Evolutionary conservation across 179 eudicot genomes (phyloP).

Genomic region (Silene vulgaris): DNA sequence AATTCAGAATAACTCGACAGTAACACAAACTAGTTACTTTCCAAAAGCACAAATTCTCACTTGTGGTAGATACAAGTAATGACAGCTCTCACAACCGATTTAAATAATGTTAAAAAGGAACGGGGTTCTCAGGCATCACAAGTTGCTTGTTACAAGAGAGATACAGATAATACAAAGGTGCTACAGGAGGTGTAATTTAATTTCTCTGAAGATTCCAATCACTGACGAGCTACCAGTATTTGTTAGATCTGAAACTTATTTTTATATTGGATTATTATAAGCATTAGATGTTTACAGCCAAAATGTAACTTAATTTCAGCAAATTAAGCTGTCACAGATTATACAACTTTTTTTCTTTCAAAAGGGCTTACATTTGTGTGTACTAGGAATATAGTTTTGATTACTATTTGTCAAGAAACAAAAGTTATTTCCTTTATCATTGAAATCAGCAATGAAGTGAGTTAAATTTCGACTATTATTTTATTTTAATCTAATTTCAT

Average conservation of each 20-base stretch:
- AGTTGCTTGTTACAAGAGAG: not conserved
- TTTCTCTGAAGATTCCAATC: conserved; percentile 4
- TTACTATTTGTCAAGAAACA: not conserved
- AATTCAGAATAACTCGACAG: not conserved
- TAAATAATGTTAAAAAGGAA: too few relatives aligned
- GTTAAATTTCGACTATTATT: not conserved
- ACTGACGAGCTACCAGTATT: not conserved
- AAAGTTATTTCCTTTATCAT: not conserved
- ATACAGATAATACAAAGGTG: not conserved
- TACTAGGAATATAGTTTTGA: not conserved
- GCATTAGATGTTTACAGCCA: not conserved
- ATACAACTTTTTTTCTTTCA: not conserved
- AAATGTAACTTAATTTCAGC: not conserved
- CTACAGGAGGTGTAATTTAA: not conserved
- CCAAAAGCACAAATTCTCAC: not conserved
- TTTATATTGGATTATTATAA: not conserved
- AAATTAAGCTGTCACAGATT: conserved; percentile 3
- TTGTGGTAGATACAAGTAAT: too few relatives aligned
- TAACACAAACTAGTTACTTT: not conserved
- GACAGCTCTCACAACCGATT: too few relatives aligned
- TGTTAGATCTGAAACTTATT: not conserved
- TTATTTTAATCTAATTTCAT: not conserved
- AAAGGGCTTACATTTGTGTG: not conserved
- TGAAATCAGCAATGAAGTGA: not conserved
- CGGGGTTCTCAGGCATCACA: too few relatives aligned